Conservation (phyloP, 306 rosid species). For the Castanea mollissima region DNA sequence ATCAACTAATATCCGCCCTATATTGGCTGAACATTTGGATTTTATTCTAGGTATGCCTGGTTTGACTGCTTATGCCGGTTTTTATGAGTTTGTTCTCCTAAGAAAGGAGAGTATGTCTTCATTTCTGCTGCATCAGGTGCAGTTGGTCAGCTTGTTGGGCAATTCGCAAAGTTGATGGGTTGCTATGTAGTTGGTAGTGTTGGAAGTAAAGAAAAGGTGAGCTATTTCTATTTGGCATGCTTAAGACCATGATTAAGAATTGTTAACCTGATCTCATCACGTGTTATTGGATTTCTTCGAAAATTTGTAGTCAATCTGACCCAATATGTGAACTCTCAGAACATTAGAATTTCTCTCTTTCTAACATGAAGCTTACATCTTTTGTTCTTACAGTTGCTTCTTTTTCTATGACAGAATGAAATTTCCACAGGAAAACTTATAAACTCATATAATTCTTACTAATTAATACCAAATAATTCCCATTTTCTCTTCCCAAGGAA, state of each 20-base stretch:
- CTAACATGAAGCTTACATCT: not conserved
- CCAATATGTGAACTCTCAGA: not conserved
- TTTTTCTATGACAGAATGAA: no score
- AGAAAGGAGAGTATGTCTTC: conserved; percentile 35
- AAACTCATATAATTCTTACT: not conserved
- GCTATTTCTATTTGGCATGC: not conserved
- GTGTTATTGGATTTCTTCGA: not conserved
- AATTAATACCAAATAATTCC: not conserved
- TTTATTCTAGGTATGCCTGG: conserved; percentile 30
- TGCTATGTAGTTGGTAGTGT: not conserved
- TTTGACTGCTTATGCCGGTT: conserved; percentile 36
- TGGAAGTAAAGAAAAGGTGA: not conserved
- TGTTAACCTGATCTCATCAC: not conserved
- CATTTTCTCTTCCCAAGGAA: not conserved
- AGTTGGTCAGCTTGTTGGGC: conserved; percentile 41
- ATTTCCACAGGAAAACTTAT: not conserved
- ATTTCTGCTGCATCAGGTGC: conserved; percentile 38
- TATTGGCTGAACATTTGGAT: not conserved
- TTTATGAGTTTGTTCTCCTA: conserved; percentile 31
- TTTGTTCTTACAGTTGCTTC: not conserved
- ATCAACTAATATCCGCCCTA: no score
- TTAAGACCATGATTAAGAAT: not conserved
- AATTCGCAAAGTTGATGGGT: conserved; percentile 9
- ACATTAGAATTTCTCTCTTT: not conserved
- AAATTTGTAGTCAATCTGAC: not conserved